Evolutionary conservation across 75 land plant genomes (phyloP).

Genomic region (Cupressus sempervirens): DNA sequence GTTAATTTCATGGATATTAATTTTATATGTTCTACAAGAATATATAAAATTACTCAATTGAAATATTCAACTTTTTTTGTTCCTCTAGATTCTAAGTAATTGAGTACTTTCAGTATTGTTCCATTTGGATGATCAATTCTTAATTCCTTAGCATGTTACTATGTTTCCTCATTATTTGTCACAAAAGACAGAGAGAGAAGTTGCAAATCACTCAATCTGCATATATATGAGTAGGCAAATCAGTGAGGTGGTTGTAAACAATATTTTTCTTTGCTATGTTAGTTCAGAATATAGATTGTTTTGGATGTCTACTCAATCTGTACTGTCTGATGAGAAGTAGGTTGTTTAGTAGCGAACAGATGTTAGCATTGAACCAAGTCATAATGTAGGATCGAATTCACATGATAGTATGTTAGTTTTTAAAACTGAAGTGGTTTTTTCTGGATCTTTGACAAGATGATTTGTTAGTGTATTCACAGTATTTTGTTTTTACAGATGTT

Average conservation of each 20-base stretch:
- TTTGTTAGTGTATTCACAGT: neutral
- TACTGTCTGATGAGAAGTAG: slow-evolving; percentile 1
- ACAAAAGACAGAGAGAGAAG: neutral
- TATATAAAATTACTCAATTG: neutral
- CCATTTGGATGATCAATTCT: neutral
- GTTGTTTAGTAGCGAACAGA: neutral
- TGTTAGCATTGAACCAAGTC: neutral
- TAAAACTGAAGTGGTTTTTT: neutral
- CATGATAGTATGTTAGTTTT: neutral
- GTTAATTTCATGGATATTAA: neutral
- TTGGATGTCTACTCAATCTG: neutral
- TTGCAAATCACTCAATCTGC: neutral
- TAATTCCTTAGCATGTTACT: neutral
- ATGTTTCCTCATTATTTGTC: neutral
- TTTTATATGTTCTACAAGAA: neutral
- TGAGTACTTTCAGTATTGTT: neutral
- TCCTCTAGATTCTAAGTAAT: neutral
- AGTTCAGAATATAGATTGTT: neutral
- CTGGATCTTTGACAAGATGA: neutral
- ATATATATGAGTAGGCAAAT: neutral
- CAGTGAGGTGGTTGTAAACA: neutral
- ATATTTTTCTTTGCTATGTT: neutral
- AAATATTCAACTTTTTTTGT: neutral
- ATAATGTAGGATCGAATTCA: neutral
- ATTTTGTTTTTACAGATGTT: neutral